Base-by-base conservation (phyloP, 768 basidiomycete species). In the Suillus alpinus region DNA sequence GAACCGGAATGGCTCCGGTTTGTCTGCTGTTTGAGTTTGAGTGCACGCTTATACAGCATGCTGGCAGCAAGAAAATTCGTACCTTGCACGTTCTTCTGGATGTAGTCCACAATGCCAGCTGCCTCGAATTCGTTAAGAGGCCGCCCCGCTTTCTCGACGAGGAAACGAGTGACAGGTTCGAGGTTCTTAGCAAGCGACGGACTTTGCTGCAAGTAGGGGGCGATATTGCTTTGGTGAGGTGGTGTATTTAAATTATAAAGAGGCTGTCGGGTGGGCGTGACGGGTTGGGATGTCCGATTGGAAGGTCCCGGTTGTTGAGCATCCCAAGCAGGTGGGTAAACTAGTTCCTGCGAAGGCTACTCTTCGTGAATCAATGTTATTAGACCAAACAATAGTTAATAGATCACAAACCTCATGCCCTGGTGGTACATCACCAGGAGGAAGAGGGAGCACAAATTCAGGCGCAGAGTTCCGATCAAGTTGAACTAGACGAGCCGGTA, bases 1-100 rank as follows among this genome's bases (percentile, higher is more conserved):
- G 73, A 89, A 89, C 40, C 86, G 83, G 74, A 89, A 89, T 1
- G 85, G 85, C 62, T 83, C 81, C 26, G 75, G 75, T 63, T 76
- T 77, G 59, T 81, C 77, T 50, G 72, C 69, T 44, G 65, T 26
- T 37, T 58, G 50, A 62, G 18, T 14, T 53, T 71, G 44, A 67
- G 66, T 59, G 41, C 32, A 62, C 23, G 56, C 32, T 63, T 64
- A 63, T 20, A 52, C 57, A 62, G 40, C 23, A 59, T 57, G 34
- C 20, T 59, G 16, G 2, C 26, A 52, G 20, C 18, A 60, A 40
- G 29, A 59, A 59, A 3, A 55, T 4, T 52, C 76, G 36, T 63
- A 85, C 83, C 76, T 67, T 80, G 77, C 56, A 80, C 77, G 65
- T 78, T 84, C 55, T 79, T 77, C 65, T 84, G 75, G 26, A 88